Conservation (phyloP, 345 rosid genomes). For the Microcos paniculata region DNA sequence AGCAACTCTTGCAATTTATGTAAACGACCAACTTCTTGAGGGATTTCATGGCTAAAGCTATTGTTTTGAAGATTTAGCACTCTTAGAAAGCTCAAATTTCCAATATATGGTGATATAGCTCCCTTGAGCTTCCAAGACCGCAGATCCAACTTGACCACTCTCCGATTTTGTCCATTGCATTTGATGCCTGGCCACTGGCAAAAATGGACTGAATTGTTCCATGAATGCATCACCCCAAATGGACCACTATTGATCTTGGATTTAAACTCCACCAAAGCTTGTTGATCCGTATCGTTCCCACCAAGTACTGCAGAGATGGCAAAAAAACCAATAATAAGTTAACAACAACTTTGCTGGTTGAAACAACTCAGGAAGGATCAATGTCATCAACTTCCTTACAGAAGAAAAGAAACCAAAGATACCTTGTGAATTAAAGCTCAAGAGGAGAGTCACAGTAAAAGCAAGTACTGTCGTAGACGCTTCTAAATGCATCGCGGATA, state of each 20-base stretch:
- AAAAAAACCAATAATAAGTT: no score
- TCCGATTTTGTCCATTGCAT: constrained; percentile 22
- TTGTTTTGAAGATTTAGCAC: constrained; percentile 18
- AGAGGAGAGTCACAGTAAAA: no score
- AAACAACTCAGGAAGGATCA: no score
- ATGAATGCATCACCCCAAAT: constrained; percentile 15
- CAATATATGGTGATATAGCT: constrained; percentile 4
- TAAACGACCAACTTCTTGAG: background rate
- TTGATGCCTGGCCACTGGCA: constrained; percentile 32
- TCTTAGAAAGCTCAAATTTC: constrained; percentile 13
- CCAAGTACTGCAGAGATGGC: no score
- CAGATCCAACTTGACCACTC: constrained; percentile 23
- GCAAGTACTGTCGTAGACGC: no score
- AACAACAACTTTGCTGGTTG: no score
- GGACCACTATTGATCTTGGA: background rate
- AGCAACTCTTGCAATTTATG: background rate
- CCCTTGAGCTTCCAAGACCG: constrained; percentile 17
- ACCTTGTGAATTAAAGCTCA: no score
- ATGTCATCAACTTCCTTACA: no score
- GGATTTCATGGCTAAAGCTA: background rate
- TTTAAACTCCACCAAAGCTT: constrained; percentile 3
- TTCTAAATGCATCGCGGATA: no score
- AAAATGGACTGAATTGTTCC: constrained; percentile 25
- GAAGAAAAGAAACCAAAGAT: no score
- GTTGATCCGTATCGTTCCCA: no score